Conservation (phyloP, 2,329 filamentous ascomycete species). For the Thelonectria olida region DNA sequence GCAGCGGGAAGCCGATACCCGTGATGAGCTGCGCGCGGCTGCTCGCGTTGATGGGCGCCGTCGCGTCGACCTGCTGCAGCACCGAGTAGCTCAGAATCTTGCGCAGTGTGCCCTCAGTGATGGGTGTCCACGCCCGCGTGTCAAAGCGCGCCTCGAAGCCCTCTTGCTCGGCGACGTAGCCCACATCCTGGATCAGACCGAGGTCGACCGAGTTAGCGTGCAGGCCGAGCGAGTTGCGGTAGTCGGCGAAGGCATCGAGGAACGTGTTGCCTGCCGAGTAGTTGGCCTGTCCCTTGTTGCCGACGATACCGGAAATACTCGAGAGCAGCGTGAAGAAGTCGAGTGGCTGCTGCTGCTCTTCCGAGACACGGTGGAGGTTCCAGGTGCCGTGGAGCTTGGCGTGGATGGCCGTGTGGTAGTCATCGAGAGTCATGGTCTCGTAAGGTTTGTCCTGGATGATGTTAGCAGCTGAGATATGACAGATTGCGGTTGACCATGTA, state of each 20-base stretch:
- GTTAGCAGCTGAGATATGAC: neutral
- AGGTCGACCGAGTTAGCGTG: slow-evolving; percentile 42
- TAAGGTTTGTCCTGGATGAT: slow-evolving; percentile 20
- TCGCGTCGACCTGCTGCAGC: slow-evolving; percentile 36
- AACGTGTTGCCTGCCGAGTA: slow-evolving; percentile 47
- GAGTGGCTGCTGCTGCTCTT: no score
- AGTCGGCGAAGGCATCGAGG: slow-evolving; percentile 43
- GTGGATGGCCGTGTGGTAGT: slow-evolving; percentile 19
- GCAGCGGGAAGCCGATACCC: slow-evolving; percentile 36
- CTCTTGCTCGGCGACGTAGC: slow-evolving; percentile 27
- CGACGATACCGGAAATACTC: slow-evolving; percentile 43
- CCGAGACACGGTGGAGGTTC: no score
- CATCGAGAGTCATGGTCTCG: slow-evolving; percentile 18
- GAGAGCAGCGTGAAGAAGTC: slow-evolving; percentile 50
- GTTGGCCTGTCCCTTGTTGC: slow-evolving; percentile 45
- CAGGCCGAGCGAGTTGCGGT: slow-evolving; percentile 34
- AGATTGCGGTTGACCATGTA: neutral
- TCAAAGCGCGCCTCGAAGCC: slow-evolving; percentile 15
- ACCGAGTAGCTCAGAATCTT: slow-evolving; percentile 41
- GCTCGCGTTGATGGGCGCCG: slow-evolving; percentile 16
- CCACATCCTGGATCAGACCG: slow-evolving; percentile 35
- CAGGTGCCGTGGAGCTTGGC: slow-evolving; percentile 26
- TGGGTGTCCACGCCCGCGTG: slow-evolving; percentile 24
- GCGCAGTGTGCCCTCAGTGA: slow-evolving; percentile 42
- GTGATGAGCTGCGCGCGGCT: slow-evolving; percentile 40